These are phyloP conservation scores for Naganishia sp. DNA, from an alignment of 1,284 basidiomycete species.

Conservation along the genomic window DNA sequence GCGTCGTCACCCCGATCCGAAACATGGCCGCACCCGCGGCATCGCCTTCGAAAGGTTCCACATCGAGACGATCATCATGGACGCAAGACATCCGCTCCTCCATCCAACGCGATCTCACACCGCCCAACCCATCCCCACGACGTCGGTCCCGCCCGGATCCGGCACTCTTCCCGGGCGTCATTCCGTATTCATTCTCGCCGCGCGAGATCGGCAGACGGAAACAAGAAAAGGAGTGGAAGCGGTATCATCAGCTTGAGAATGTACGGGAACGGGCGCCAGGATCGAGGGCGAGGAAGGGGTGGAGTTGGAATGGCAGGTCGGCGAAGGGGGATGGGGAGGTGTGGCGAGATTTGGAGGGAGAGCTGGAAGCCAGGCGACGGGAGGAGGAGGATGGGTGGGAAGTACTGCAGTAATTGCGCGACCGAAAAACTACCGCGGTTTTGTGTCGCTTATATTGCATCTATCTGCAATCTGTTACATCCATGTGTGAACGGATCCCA, in stretches of 20 bases:
- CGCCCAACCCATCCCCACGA: neutral
- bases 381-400: constrained; percentile 15
- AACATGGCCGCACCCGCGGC: neutral
- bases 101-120: constrained; percentile 12
- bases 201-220: constrained; percentile 9
- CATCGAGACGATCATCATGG: constrained; percentile 4
- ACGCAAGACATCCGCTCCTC: constrained; percentile 6
- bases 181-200: constrained; percentile 13
- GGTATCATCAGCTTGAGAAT: neutral
- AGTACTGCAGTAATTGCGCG: neutral
- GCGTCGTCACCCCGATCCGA: constrained; percentile 1
- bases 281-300: constrained; percentile 2
- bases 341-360: neutral
- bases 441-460: neutral
- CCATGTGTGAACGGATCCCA: neutral
- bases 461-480: neutral
- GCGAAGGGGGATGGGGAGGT: neutral
- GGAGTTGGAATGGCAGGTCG: constrained; percentile 11
- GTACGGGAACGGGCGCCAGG: neutral
- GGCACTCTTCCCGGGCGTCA: constrained; percentile 20
- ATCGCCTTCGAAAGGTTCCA: neutral
- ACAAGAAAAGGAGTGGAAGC: constrained; percentile 12
- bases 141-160: constrained; percentile 14
- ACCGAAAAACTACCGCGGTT: neutral
- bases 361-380: neutral